Evolutionary conservation across 768 basidiomycete genomes (phyloP).

Genomic region (Lyophyllum semitale): DNA sequence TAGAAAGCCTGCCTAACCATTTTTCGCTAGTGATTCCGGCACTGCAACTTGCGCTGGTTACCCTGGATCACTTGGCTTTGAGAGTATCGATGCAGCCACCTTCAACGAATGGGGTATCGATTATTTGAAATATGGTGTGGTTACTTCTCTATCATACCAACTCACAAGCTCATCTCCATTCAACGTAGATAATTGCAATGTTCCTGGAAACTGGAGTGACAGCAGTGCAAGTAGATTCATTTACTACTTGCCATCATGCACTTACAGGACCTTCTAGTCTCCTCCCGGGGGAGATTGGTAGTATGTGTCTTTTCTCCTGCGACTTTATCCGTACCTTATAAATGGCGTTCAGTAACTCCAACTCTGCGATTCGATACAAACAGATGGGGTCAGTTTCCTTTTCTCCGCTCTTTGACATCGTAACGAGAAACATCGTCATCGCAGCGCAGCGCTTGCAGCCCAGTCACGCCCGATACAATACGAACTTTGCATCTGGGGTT

Average conservation of each 20-base stretch:
- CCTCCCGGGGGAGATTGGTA: constrained; percentile 48
- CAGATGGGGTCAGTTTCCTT: constrained; percentile 47
- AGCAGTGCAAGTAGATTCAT: constrained; percentile 27
- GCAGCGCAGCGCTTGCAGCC: constrained; percentile 45
- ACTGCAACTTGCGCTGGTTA: constrained; percentile 53
- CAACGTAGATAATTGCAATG: constrained; percentile 50
- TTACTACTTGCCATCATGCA: neutral
- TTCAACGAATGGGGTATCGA: constrained; percentile 58
- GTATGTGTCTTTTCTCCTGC: constrained; percentile 29
- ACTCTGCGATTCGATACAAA: constrained; percentile 58
- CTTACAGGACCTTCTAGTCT: constrained; percentile 17
- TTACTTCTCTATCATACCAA: neutral
- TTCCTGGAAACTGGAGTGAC: constrained; percentile 55
- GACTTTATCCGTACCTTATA: neutral
- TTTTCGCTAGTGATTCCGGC: constrained; percentile 47
- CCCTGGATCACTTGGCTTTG: constrained; percentile 56
- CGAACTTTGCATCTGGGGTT: constrained; percentile 57
- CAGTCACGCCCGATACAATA: constrained; percentile 49
- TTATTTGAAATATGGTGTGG: constrained; percentile 54
- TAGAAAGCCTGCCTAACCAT: neutral
- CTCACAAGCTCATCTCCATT: neutral
- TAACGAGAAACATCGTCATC: neutral
- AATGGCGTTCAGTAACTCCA: constrained; percentile 44
- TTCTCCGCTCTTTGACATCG: neutral
- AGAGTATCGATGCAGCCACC: constrained; percentile 50